Percentiles rank a stretch among this genome's conserved stretches.
phyloP scores from a whole-genome alignment of 352 stramenopile genomes.

The Globisporangium takayamanum region DNA sequence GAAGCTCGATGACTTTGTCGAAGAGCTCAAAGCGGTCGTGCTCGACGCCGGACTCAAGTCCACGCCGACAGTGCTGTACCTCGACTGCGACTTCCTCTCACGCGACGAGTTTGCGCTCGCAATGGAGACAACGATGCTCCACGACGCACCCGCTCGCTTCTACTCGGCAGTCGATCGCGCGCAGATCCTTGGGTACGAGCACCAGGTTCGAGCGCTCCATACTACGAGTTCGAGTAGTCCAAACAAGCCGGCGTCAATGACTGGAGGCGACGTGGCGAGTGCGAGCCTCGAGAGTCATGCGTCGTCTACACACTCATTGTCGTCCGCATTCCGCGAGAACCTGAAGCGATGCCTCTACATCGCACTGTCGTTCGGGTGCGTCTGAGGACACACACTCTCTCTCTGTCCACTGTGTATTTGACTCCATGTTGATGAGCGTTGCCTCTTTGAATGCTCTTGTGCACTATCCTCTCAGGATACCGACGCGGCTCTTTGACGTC shows the following conservation, averaged over 20 bases:
- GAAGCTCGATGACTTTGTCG: conserved; percentile 25
- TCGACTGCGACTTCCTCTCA: conserved; percentile 46
- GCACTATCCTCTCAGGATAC: conserved; percentile 15
- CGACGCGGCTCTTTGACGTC: conserved; percentile 28
- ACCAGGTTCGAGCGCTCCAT: conserved; percentile 15
- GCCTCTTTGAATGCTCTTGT: too few relatives aligned
- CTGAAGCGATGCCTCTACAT: conserved; percentile 48
- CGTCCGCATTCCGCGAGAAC: conserved; percentile 44
- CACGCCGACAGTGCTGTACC: conserved; percentile 44
- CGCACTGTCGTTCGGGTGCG: conserved; percentile 37
- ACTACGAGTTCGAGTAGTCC: background rate
- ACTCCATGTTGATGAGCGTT: too few relatives aligned
- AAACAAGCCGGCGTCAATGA: background rate
- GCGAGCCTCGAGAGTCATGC: background rate
- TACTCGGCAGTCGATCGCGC: conserved; percentile 49
- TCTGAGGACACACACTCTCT: too few relatives aligned
- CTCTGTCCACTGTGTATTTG: too few relatives aligned
- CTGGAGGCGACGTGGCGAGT: background rate
- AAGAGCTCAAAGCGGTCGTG: conserved; percentile 40
- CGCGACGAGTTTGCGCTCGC: conserved; percentile 26
- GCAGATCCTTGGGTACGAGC: conserved; percentile 36
- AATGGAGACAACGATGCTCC: conserved; percentile 33
- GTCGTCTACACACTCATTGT: background rate
- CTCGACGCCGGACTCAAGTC: conserved; percentile 43
- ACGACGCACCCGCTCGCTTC: conserved; percentile 32